A percentile compares a stretch with the other conserved stretches of the same genome.
These are phyloP conservation scores for Salix dunnii DNA, from an alignment of 345 rosid genomes.

Conservation along the genomic window DNA sequence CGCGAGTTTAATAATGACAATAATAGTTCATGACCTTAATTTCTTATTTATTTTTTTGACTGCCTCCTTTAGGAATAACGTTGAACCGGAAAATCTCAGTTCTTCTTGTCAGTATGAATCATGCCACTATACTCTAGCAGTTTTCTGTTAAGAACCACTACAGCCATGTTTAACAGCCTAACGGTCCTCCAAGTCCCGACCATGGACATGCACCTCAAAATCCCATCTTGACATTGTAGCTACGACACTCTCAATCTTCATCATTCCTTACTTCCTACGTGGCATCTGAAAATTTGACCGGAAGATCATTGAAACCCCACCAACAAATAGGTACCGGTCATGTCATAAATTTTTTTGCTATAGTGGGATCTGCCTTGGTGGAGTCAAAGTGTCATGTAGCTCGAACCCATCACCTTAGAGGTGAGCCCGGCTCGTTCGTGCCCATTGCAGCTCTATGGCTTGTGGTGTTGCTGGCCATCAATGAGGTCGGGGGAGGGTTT, in stretches of 20 bases:
- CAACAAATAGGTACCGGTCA: slow-evolving; percentile 13
- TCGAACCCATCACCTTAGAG: background rate
- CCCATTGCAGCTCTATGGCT: slow-evolving; percentile 14
- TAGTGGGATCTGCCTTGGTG: background rate
- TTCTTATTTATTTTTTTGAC: no score
- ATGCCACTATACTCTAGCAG: slow-evolving; percentile 10
- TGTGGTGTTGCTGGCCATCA: background rate
- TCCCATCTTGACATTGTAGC: background rate
- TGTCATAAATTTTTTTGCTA: background rate
- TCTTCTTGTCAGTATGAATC: background rate
- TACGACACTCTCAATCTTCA: background rate
- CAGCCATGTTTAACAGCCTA: background rate
- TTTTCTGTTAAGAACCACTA: background rate
- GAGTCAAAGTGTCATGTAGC: background rate
- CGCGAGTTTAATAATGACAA: no score
- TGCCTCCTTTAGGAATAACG: no score
- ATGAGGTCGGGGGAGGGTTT: no score
- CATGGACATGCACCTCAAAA: slow-evolving; percentile 14
- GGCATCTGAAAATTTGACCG: slow-evolving; percentile 1
- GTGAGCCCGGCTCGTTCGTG: background rate
- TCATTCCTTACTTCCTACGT: background rate
- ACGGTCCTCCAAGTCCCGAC: slow-evolving; percentile 18
- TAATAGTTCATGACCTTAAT: no score
- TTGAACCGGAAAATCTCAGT: no score
- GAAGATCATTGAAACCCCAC: background rate